A percentile compares a stretch with the other conserved stretches of the same genome.
These are phyloP conservation scores for Cydonia oblonga DNA, from an alignment of 331 rosid genomes.

Conservation along the genomic window DNA sequence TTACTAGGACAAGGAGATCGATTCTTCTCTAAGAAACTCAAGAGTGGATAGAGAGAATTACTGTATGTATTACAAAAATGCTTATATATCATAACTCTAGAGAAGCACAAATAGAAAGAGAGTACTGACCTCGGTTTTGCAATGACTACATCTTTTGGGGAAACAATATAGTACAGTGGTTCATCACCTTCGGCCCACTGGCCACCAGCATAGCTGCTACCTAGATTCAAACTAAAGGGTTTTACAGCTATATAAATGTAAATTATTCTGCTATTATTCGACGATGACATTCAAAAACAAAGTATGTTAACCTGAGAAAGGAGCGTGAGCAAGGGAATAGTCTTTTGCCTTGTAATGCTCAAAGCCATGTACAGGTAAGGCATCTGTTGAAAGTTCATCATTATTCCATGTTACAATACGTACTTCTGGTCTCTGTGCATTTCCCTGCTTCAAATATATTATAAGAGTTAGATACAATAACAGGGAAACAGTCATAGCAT, in stretches of 20 bases:
- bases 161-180: constrained; percentile 87
- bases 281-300: constrained; percentile 25
- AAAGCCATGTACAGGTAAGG: constrained; percentile 88
- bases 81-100: background rate
- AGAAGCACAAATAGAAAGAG: constrained; percentile 2
- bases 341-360: constrained; percentile 98
- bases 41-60: background rate
- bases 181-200: constrained; percentile 99
- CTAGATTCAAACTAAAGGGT: constrained; percentile 43
- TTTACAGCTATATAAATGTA: constrained; percentile 15
- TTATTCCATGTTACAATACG: constrained; percentile 82
- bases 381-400: constrained; percentile 95
- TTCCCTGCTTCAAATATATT: constrained; percentile 64
- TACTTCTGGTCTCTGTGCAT: constrained; percentile 94
- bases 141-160: constrained; percentile 92
- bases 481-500: background rate
- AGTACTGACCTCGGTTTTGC: constrained; percentile 86
- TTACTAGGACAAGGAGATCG: background rate
- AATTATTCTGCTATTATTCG: constrained; percentile 12
- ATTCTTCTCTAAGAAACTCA: background rate
- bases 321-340: constrained; percentile 96
- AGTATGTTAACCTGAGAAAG: constrained; percentile 86
- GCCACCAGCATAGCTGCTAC: constrained; percentile 99
- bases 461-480: constrained; percentile 15
- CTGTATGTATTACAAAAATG: background rate